Evolutionary conservation across 1,139 yeast genomes (phyloP), one percentile per base, ranked within the genome.

Genomic region (Keqinozyma sinolaborantium): DNA sequence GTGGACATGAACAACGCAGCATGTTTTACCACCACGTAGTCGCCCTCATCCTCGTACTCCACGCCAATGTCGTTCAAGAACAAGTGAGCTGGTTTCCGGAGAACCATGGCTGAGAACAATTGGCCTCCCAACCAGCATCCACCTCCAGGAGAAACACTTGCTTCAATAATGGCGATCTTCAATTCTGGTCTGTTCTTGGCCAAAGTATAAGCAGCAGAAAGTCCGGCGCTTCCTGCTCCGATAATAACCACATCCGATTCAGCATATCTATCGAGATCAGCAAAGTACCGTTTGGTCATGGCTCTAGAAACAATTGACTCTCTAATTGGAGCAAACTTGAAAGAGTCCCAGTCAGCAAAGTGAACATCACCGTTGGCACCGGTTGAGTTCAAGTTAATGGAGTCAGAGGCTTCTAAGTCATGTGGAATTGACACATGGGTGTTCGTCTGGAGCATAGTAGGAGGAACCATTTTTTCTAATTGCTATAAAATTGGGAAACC

Each of bases 101-200:
- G 67, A 30, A 83, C 79, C 90, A 82, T 81, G 26, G 90, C 88
- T 21, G 83, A 74, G 57, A 83, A 81, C 43, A 83, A 65, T 56
- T 80, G 87, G n/a, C 90, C 92, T 35, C 87, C 87, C 31, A 83
- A 64, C 82, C 85, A 81, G 40, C 84, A 79, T 16, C 92, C 92
- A 41, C 92, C 92, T 40, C 92, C 92, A 37, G 85, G 83, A 16
- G 85, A 73, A 16, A 83, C 87, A 42, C 75, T 73, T 25, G 87
- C 82, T 59, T 83, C 92, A 40, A 83, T 72, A 42, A 81, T 78
- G 36, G 88, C 87, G 43, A 83, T 77, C 55, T 79, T 82, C 50
- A 83, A 65, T 42, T 83, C 88, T 9, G 92, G 92, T 56, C 90
- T 74, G 50, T 80, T 75, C 56, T 75, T 79, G 30, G 84, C 88